phyloP scores from a whole-genome alignment of 768 basidiomycete genomes.

The Cystofilobasidium bisporidii region DNA sequence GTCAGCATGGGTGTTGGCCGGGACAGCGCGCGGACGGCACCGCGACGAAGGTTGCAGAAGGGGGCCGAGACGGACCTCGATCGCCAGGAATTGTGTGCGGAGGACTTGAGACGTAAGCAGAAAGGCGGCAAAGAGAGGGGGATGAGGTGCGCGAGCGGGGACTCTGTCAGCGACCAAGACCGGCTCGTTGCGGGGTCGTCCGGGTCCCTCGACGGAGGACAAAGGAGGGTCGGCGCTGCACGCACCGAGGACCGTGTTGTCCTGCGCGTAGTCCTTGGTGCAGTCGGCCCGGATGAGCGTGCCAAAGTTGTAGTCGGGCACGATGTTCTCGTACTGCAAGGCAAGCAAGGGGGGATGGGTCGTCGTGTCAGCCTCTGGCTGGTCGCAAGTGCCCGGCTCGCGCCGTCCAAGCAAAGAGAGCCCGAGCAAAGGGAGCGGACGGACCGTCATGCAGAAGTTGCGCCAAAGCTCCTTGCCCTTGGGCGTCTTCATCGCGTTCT shows the following conservation, averaged over 20 bases:
- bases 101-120: slow-evolving; percentile 29
- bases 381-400: too few species aligned
- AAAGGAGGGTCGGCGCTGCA: neutral
- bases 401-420: too few species aligned
- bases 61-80: slow-evolving; percentile 53
- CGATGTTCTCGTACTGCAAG: slow-evolving; percentile 66
- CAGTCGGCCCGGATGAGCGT: slow-evolving; percentile 79
- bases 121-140: neutral
- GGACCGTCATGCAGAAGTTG: slow-evolving; percentile 56
- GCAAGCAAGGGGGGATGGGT: neutral
- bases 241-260: slow-evolving; percentile 87
- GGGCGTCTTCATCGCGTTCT: slow-evolving; percentile 82
- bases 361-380: too few species aligned
- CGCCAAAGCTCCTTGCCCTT: slow-evolving; percentile 86
- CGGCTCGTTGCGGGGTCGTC: too few species aligned
- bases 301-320: slow-evolving; percentile 94
- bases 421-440: neutral
- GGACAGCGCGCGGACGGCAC: neutral
- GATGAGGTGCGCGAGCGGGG: neutral
- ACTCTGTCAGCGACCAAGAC: neutral
- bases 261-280: slow-evolving; percentile 71
- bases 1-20: neutral
- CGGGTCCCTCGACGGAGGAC: too few species aligned
- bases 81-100: slow-evolving; percentile 68
- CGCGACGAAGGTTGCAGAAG: neutral